Base-by-base conservation (phyloP, 257 asterid genomes). In the Parsonsia alboflavescens region DNA sequence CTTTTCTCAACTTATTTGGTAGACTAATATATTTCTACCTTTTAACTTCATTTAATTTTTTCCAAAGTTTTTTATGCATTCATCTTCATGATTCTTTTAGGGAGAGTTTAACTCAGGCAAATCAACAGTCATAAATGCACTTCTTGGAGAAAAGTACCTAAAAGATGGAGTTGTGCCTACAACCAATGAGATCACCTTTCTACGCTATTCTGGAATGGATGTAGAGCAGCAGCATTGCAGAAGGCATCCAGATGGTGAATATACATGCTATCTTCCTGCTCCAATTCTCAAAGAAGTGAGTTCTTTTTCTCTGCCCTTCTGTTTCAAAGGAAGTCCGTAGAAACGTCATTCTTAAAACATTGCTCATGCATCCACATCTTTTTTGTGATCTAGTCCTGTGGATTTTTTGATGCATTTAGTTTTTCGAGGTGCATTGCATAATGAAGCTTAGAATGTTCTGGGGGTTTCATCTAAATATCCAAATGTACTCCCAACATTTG, bases 81-180 rank as follows among this genome's bases (percentile, higher is more conserved):
- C 11, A 39, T 54, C 70, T 86, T 73, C 65, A 73, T 83, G 78
- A 70, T 74, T 48, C 78, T 73, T 53, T 75, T 85, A 95, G 99
- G 99, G 99, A 76, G 99, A 92, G 84, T 92, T 95, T 86, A 95
- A 92, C 87, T 95, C 99, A 75, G 98, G 98, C 76, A 95, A 95
- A 87, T 95, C 97, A 16, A 87, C 96, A 78, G 93, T 95, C 82
- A 89, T 95, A 82, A 95, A 95, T 89, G 98, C 99, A 82, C 84
- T 95, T 86, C 96, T 92, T 73, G 99, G 99, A 72, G 80, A 95
- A 83, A 93, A 80, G 79, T 95, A 88, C 82, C 82, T 95, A 72
- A 82, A 76, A 83, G 97, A 92, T 79, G 98, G 99, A 76, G 99
- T 92, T 80, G 85, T 95, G 79, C 99, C 99, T 75, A 92, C 99